Conservation (phyloP, 257 asterid species). For the Pogostemon cablin region DNA sequence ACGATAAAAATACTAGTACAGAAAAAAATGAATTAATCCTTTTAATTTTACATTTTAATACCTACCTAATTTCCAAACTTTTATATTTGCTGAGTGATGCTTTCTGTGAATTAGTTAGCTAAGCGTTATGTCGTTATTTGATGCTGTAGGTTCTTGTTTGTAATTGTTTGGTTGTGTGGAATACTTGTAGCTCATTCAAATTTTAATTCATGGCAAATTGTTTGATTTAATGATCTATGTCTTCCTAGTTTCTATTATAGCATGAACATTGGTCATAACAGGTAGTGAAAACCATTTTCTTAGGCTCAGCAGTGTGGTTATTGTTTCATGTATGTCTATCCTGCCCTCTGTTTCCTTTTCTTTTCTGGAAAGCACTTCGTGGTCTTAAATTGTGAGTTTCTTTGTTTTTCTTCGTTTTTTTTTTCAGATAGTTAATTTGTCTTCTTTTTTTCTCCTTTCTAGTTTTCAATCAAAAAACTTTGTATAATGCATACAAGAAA, state of each 20-base stretch:
- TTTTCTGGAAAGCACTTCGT: not conserved
- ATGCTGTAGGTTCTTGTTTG: not conserved
- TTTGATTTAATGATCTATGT: not conserved
- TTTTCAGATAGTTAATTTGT: not conserved
- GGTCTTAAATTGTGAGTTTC: not conserved
- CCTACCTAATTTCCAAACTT: not conserved
- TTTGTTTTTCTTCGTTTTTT: too few relatives aligned
- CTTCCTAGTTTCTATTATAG: not conserved
- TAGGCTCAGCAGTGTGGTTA: not conserved
- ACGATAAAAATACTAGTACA: too few relatives aligned
- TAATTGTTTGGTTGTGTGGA: not conserved
- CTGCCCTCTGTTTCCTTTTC: not conserved
- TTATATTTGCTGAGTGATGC: not conserved
- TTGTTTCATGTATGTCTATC: not conserved
- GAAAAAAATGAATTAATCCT: too few relatives aligned
- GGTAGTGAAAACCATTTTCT: not conserved
- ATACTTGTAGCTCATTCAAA: not conserved
- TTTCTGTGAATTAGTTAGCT: not conserved
- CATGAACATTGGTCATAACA: not conserved
- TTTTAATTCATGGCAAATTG: not conserved
- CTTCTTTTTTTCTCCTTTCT: constrained; percentile 31
- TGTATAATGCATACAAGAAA: constrained; percentile 87
- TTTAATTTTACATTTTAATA: too few relatives aligned
- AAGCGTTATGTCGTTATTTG: not conserved
- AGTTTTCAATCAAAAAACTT: constrained; percentile 88